Evolutionary conservation across 2,329 filamentous ascomycete genomes (phyloP).

Genomic region (Zymoseptoria brevis): DNA sequence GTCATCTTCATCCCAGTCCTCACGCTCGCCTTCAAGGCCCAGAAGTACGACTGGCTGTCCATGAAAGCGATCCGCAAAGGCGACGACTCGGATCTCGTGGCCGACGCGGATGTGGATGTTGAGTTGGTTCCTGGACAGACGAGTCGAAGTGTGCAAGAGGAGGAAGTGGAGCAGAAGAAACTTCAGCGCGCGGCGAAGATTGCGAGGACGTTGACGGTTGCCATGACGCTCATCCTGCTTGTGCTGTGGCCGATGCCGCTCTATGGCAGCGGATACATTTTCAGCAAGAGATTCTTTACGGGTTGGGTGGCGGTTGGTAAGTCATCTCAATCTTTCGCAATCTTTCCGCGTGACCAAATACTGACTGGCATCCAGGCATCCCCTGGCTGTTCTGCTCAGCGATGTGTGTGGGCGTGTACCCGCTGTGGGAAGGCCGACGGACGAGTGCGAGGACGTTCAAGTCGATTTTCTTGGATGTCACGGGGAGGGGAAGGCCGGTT

Average conservation of each 20-base stretch:
- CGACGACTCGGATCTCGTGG: constrained; percentile 67
- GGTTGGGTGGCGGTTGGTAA: constrained; percentile 41
- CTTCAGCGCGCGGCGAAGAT: constrained; percentile 41
- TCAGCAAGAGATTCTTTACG: constrained; percentile 67
- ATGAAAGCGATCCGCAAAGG: constrained; percentile 73
- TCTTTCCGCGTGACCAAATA: background rate
- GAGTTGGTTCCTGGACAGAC: constrained; percentile 53
- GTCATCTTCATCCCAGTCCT: constrained; percentile 66
- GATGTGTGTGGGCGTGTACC: constrained; percentile 70
- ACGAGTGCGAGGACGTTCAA: constrained; percentile 57
- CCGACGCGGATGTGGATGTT: constrained; percentile 55
- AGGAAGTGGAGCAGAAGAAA: constrained; percentile 35
- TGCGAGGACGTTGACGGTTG: constrained; percentile 50
- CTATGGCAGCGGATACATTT: constrained; percentile 76
- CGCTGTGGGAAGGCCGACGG: constrained; percentile 67
- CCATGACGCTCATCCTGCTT: constrained; percentile 62
- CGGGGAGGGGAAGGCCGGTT: constrained; percentile 27
- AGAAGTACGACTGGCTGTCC: constrained; percentile 78
- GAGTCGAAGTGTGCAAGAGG: constrained; percentile 31
- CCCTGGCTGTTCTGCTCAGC: constrained; percentile 71
- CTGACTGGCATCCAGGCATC: constrained; percentile 50
- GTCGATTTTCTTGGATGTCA: constrained; percentile 55
- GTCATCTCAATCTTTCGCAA: background rate
- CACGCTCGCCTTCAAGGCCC: constrained; percentile 60
- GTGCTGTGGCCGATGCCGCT: constrained; percentile 89